Conservation (phyloP, 306 rosid species). For the Lathyrus sativus region DNA sequence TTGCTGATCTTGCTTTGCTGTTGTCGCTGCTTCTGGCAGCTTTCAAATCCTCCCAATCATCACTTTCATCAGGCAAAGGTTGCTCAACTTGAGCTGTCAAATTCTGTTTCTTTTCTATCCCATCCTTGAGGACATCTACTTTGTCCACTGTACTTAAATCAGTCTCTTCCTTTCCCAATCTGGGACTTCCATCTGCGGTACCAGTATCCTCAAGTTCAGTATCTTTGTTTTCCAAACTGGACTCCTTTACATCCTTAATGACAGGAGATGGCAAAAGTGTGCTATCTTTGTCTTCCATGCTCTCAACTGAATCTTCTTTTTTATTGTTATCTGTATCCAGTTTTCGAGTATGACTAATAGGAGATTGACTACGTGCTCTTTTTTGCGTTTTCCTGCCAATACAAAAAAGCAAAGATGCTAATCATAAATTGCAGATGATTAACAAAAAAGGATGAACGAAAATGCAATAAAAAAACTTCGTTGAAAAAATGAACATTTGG, state of each 20-base stretch:
- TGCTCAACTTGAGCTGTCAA: conserved; percentile 61
- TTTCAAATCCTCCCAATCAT: conserved; percentile 80
- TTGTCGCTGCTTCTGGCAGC: conserved; percentile 95
- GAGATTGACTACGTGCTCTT: conserved; percentile 55
- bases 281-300: conserved; percentile 63
- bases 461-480: conserved; percentile 6
- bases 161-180: conserved; percentile 58
- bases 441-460: background rate
- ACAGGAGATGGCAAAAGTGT: conserved; percentile 58
- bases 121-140: conserved; percentile 48
- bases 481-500: background rate
- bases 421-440: conserved; percentile 29
- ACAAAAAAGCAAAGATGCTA: conserved; percentile 23
- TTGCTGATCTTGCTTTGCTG: conserved; percentile 92
- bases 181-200: conserved; percentile 62
- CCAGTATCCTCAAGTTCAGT: conserved; percentile 59
- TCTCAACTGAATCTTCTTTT: conserved; percentile 74
- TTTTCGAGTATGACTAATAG: conserved; percentile 50
- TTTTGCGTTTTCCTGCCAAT: conserved; percentile 54
- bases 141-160: conserved; percentile 37
- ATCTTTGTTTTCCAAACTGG: conserved; percentile 63
- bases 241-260: conserved; percentile 51
- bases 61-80: conserved; percentile 56
- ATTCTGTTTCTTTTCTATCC: conserved; percentile 49
- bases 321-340: conserved; percentile 40